Conservation (phyloP, 768 basidiomycete genomes). For the Termitomyces sp. region DNA sequence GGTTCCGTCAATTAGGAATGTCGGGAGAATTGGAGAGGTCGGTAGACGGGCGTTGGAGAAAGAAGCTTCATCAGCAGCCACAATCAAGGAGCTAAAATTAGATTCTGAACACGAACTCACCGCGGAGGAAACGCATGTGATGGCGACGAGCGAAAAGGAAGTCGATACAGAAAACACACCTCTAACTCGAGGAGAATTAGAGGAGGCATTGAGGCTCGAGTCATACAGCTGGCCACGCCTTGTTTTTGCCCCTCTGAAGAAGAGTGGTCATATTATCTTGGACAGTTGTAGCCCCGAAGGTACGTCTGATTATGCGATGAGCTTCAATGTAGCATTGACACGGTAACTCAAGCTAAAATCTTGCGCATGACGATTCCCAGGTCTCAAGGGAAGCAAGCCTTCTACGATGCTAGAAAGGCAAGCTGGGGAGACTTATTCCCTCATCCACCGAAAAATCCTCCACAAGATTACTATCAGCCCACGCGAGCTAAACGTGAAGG, state of each 20-base stretch:
- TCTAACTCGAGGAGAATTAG: slow-evolving; percentile 29
- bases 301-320: slow-evolving; percentile 21
- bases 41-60: slow-evolving; percentile 39
- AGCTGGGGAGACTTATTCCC: slow-evolving; percentile 96
- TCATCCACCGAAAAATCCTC: slow-evolving; percentile 73
- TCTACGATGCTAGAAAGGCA: slow-evolving; percentile 92
- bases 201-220: slow-evolving; percentile 58
- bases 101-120: slow-evolving; percentile 24
- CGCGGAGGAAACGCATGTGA: slow-evolving; percentile 4
- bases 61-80: slow-evolving; percentile 18
- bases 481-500: slow-evolving; percentile 23
- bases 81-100: slow-evolving; percentile 36
- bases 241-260: slow-evolving; percentile 88
- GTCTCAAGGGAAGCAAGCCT: slow-evolving; percentile 93
- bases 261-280: slow-evolving; percentile 85
- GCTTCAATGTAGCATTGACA: not conserved
- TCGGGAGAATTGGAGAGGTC: slow-evolving; percentile 50
- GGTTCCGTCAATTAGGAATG: slow-evolving; percentile 21
- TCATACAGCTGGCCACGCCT: slow-evolving; percentile 89
- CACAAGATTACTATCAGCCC: slow-evolving; percentile 55
- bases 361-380: slow-evolving; percentile 89
- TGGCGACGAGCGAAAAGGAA: slow-evolving; percentile 5
- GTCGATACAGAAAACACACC: slow-evolving; percentile 1
- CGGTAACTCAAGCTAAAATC: slow-evolving; percentile 59
- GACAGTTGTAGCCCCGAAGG: slow-evolving; percentile 86